phyloP scores from a whole-genome alignment of 257 asterid species.

The Linderniella brevidens region DNA sequence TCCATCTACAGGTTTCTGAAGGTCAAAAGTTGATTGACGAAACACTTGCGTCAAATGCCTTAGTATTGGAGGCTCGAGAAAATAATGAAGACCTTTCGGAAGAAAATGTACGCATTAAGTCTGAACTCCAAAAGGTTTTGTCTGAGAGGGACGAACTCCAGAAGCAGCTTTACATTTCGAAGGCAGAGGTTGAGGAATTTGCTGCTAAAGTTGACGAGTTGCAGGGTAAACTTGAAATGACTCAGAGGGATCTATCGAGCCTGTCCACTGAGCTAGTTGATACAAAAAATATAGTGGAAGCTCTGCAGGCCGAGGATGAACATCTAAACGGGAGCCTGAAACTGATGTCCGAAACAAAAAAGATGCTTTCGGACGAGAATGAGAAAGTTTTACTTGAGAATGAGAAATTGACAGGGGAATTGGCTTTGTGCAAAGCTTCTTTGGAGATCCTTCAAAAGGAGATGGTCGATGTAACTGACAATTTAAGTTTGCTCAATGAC shows the following conservation, averaged over 20 bases:
- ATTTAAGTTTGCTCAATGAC: constrained; percentile 20
- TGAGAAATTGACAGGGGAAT: constrained; percentile 33
- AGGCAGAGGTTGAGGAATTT: constrained; percentile 35
- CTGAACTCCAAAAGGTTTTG: constrained; percentile 34
- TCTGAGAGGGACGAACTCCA: constrained; percentile 37
- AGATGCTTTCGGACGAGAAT: constrained; percentile 34
- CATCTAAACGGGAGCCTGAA: constrained; percentile 24
- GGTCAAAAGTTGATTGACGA: constrained; percentile 35
- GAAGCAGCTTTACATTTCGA: constrained; percentile 44
- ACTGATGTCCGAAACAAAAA: constrained; percentile 39
- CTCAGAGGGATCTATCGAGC: constrained; percentile 46
- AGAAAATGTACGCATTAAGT: constrained; percentile 36
- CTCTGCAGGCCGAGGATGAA: constrained; percentile 48
- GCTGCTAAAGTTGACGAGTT: constrained; percentile 40
- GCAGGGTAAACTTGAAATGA: constrained; percentile 41
- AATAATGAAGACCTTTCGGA: constrained; percentile 34
- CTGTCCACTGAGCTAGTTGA: constrained; percentile 47
- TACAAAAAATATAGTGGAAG: constrained; percentile 32
- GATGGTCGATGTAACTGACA: too few species aligned
- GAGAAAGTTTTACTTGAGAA: constrained; percentile 29
- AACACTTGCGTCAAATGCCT: constrained; percentile 23
- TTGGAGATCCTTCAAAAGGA: constrained; percentile 9
- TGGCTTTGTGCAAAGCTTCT: constrained; percentile 33
- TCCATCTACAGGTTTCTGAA: constrained; percentile 47
- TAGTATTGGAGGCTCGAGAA: constrained; percentile 33